Base-by-base conservation (phyloP, 2,329 filamentous ascomycete genomes). In the Sordariomycetes sp. region DNA sequence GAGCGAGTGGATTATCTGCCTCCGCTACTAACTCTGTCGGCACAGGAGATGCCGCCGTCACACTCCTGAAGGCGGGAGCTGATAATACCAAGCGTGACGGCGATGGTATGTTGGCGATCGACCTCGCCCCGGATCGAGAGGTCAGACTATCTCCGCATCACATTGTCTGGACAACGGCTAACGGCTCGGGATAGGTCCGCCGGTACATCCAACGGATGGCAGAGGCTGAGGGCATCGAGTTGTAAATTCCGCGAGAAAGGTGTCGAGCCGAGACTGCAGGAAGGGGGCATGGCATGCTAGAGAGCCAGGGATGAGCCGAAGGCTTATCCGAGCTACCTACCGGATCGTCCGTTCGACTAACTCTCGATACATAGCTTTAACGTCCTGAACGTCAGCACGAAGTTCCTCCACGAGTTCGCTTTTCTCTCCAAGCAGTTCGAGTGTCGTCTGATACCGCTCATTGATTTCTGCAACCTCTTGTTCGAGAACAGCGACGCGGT, bases 371-470 rank as follows among this genome's bases (percentile, higher is more conserved):
- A 99, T 96, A 66, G 85, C 86, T 76, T 99, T 99, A 68, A 99
- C 78, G 75, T 99, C 94, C 62, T 84, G 77, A 56, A 99, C 87
- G 75, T 97, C 94, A 13, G 87, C 86, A 69, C 79, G 84, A 62
- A 99, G 74, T 76, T 99, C 94, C 66, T 96, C 90, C 2, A 96
- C 91, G 66, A 87, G 75, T 76, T 99, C 94, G 69, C 90, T 96
- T 80, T 96, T 96, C 79, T 99, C 94, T 1, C 94, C 94, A 58
- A 99, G 73, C 83, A 97, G 86, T 73, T 97, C 91, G 56, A 99
- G 76, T 59, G 90, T 95, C 15, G 90, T 94, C 67, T 95, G 85
- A 68, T 97, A 96, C 64, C 92, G 79, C 61, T 82, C 76, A 65
- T 89, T 85, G 62, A 96, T 75, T 50, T 82, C 80, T 32, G 72